Percentiles rank a stretch among this genome's conserved stretches.
These are phyloP conservation scores for Xanthoparmelia taractica DNA, from an alignment of 495 filamentous ascomycete genomes.

Conservation along the genomic window DNA sequence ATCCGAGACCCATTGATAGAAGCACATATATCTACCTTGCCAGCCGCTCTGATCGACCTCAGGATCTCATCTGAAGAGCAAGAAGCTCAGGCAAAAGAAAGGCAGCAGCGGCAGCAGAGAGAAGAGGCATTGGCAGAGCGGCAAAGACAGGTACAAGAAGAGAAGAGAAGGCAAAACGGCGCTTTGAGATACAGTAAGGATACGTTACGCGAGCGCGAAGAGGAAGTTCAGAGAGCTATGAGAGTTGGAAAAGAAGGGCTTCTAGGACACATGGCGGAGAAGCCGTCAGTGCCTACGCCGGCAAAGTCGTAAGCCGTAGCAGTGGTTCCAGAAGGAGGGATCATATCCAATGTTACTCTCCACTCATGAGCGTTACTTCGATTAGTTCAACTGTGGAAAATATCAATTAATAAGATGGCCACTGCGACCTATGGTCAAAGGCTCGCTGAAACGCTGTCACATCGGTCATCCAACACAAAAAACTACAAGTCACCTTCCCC, in stretches of 20 bases:
- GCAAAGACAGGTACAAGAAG: constrained; percentile 63
- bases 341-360: neutral
- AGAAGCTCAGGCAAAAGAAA: constrained; percentile 53
- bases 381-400: neutral
- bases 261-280: constrained; percentile 50
- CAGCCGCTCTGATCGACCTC: constrained; percentile 50
- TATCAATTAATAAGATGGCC: neutral
- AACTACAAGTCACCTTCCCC: constrained; percentile 36
- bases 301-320: neutral
- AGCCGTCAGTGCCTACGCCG: neutral
- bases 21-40: constrained; percentile 65
- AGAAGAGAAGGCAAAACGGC: constrained; percentile 60
- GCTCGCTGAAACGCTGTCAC: constrained; percentile 11
- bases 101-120: constrained; percentile 56
- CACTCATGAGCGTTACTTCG: neutral
- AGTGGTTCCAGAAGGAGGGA: neutral
- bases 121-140: constrained; percentile 71
- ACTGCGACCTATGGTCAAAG: neutral
- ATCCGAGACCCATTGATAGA: constrained; percentile 67
- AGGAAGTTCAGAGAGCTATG: constrained; percentile 73
- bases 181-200: constrained; percentile 59
- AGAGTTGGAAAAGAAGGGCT: constrained; percentile 64
- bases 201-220: constrained; percentile 64
- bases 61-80: constrained; percentile 49
- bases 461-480: constrained; percentile 17